Base-by-base conservation (phyloP, 73 alveolate genomes). In the Paramecium biaurelia region DNA sequence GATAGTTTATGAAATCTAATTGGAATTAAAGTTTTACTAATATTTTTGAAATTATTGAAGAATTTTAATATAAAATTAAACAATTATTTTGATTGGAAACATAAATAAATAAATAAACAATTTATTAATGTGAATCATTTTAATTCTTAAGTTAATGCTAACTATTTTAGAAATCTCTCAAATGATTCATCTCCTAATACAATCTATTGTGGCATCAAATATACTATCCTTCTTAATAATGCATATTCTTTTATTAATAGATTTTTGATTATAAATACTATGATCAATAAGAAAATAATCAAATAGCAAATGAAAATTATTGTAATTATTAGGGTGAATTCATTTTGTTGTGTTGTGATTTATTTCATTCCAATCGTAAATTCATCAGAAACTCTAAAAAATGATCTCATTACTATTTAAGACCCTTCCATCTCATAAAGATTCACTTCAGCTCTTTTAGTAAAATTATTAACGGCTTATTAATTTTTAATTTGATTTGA, bases 381-480 rank as follows among this genome's bases (percentile, higher is more conserved):
- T 35, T 72, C 35, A 15, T 34, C 53, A 0, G 86, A 72, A 20
- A 37, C n/a, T 15, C 30, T 72, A 35, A 72, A 32, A 37, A 72
- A 72, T 4, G 58, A 34, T 38, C 86, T 72, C 0, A 38, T 5
- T 0, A 72, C 58, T 35, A 72, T 72, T 35, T 72, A 34, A 4
- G 59, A 34, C 2, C 86, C 58, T 72, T 72, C 86, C 8, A 38
- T 2, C 8, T 72, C 86, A 35, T 72, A 72, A 14, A 72, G 45
- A 34, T 72, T 28, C 0, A 72, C 86, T n/a, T 72, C 86, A n/a
- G 28, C 86, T 34, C 86, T 72, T 15, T 72, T 32, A 3, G 86
- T 72, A 38, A 72, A 72, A 72, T 72, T 72, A 72, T 72, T 72
- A 18, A 72, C 58, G 15, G 86, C 86, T 14, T 72, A 11, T 72